A percentile compares a stretch with the other conserved stretches of the same genome.
Evolutionary conservation across 768 basidiomycete species (phyloP).

Genomic region (Phaffia tasmanica): DNA sequence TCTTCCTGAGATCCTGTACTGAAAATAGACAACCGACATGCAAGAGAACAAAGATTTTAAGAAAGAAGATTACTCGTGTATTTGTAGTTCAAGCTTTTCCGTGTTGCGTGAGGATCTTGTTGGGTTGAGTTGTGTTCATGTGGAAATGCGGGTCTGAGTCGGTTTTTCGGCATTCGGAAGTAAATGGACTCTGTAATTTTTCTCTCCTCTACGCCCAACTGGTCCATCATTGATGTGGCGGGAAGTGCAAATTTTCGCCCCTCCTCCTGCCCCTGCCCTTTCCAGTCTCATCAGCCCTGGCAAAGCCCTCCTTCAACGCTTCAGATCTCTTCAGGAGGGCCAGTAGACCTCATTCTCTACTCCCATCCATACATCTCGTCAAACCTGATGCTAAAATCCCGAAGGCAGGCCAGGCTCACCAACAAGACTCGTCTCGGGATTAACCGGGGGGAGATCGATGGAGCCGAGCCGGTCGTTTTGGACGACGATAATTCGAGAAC

Average conservation of each 20-base stretch:
- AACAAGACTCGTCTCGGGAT: conserved; percentile 23
- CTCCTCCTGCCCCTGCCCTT: neutral
- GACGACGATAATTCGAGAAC: conserved; percentile 20
- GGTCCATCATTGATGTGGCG: neutral
- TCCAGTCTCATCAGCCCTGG: neutral
- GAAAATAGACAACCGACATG: too few relatives aligned
- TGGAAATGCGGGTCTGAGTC: too few relatives aligned
- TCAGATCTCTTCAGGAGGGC: conserved; percentile 4
- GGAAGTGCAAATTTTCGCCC: neutral
- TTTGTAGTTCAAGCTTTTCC: too few relatives aligned
- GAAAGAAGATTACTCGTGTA: too few relatives aligned
- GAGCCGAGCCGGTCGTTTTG: conserved; percentile 18
- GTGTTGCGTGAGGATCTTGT: too few relatives aligned
- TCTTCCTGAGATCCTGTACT: too few relatives aligned
- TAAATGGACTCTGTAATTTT: too few relatives aligned
- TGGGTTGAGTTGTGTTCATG: too few relatives aligned
- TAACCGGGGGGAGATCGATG: conserved; percentile 17
- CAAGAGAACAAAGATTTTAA: too few relatives aligned
- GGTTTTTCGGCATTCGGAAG: too few relatives aligned
- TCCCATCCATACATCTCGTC: too few relatives aligned
- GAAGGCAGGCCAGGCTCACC: conserved; percentile 24
- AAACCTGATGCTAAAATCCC: conserved; percentile 14
- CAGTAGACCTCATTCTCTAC: neutral
- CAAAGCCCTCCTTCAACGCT: conserved; percentile 3
- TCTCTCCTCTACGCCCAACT: neutral